These are phyloP conservation scores for Phoma sp. DNA, from an alignment of 2,329 filamentous ascomycete genomes.

Conservation along the genomic window DNA sequence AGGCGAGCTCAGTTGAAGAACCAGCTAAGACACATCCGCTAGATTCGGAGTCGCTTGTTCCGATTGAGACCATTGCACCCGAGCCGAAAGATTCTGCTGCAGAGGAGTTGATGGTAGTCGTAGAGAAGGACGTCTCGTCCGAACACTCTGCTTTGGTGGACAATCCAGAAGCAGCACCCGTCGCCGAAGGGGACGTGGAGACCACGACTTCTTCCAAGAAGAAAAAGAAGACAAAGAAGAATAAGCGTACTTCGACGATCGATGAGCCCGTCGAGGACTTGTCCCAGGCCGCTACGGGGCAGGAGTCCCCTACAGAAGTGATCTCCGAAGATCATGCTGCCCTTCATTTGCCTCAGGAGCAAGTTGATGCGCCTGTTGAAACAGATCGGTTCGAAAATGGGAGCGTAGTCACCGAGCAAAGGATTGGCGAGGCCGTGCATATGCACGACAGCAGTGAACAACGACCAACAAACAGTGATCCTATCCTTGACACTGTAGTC, in stretches of 20 bases:
- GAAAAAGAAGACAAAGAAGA: constrained; percentile 36
- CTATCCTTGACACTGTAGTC: not conserved
- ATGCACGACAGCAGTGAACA: not conserved
- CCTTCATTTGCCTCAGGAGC: no score
- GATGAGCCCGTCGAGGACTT: constrained; percentile 16
- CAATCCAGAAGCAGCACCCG: not conserved
- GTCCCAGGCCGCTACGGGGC: no score
- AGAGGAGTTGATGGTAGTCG: not conserved
- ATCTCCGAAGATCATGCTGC: no score
- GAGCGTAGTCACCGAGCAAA: not conserved
- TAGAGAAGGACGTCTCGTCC: not conserved
- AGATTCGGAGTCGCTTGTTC: no score
- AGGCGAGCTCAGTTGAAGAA: not conserved
- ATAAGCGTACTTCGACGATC: constrained; percentile 22
- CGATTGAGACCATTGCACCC: no score
- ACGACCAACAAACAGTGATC: not conserved
- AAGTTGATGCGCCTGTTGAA: no score
- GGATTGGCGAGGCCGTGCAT: not conserved
- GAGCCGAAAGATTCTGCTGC: no score
- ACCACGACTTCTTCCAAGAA: constrained; percentile 24
- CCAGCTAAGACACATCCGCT: no score
- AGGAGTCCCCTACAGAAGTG: no score
- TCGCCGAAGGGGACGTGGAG: constrained; percentile 10
- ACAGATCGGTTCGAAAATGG: not conserved
- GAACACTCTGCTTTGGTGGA: constrained; percentile 7